Percentiles rank a stretch among this genome's conserved stretches.
Evolutionary conservation across 208 protist genomes (phyloP).

Genomic region (Eutreptiella sp.): DNA sequence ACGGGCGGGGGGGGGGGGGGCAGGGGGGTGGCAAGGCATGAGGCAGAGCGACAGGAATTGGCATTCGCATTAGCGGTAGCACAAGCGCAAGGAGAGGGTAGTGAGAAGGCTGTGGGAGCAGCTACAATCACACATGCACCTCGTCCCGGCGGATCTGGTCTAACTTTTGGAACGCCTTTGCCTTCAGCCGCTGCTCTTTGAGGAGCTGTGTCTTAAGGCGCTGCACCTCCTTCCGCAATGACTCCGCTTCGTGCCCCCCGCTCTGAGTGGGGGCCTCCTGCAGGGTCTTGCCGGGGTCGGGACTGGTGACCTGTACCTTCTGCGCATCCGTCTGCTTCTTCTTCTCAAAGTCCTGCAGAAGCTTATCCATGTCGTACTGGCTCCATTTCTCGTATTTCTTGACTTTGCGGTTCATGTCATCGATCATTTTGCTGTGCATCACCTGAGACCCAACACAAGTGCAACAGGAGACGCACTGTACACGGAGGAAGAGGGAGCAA

Average conservation of each 20-base stretch:
- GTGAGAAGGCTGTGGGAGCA: no score
- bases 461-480: no score
- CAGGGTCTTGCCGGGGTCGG: constrained; percentile 5
- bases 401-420: constrained; percentile 36
- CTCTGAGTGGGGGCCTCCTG: neutral
- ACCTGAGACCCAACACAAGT: no score
- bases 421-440: constrained; percentile 30
- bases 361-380: constrained; percentile 35
- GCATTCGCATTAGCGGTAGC: no score
- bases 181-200: constrained; percentile 27
- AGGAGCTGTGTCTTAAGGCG: constrained; percentile 16
- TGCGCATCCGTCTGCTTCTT: constrained; percentile 18
- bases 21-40: no score
- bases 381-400: constrained; percentile 33
- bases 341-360: constrained; percentile 38
- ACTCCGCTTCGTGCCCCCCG: neutral
- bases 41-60: no score
- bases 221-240: constrained; percentile 26
- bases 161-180: constrained; percentile 27
- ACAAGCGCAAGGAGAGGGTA: no score
- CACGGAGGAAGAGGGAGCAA: no score
- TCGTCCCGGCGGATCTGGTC: constrained; percentile 24
- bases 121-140: neutral
- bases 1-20: no score
- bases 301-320: neutral